These are phyloP conservation scores for Lathyrus sativus DNA, from an alignment of 306 rosid species.

Conservation along the genomic window DNA sequence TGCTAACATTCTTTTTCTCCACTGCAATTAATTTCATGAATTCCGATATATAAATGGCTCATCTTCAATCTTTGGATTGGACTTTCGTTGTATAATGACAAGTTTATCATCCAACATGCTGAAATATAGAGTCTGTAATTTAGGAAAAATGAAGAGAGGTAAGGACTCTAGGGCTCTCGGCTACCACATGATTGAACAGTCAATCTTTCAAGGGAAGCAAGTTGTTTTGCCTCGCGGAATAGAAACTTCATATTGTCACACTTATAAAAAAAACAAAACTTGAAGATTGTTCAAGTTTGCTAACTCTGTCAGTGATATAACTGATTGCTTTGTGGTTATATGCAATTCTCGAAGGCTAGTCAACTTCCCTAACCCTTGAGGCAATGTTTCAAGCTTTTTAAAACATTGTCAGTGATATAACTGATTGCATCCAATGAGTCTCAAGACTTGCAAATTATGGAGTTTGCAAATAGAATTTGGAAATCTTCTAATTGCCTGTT, in stretches of 20 bases:
- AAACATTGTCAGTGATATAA: too few species aligned
- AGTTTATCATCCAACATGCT: neutral
- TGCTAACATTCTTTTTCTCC: too few species aligned
- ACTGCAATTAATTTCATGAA: too few species aligned
- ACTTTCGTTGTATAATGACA: neutral
- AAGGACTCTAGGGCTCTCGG: neutral
- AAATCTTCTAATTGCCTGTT: neutral
- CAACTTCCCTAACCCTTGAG: neutral
- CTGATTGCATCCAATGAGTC: neutral
- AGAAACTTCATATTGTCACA: neutral
- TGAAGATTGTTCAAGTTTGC: neutral
- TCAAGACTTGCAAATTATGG: neutral
- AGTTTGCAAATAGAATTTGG: neutral
- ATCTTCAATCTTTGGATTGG: neutral
- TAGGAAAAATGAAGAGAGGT: neutral
- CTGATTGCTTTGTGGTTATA: slow-evolving; percentile 8
- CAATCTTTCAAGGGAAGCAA: neutral
- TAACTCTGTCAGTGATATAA: neutral
- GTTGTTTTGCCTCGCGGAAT: neutral
- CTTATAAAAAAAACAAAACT: neutral
- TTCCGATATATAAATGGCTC: neutral
- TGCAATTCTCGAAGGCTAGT: neutral
- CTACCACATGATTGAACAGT: neutral
- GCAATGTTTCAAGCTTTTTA: slow-evolving; percentile 11
- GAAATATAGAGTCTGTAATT: neutral